Conservation (phyloP, 495 filamentous ascomycete species). For the Aspergillus funiculosus region DNA sequence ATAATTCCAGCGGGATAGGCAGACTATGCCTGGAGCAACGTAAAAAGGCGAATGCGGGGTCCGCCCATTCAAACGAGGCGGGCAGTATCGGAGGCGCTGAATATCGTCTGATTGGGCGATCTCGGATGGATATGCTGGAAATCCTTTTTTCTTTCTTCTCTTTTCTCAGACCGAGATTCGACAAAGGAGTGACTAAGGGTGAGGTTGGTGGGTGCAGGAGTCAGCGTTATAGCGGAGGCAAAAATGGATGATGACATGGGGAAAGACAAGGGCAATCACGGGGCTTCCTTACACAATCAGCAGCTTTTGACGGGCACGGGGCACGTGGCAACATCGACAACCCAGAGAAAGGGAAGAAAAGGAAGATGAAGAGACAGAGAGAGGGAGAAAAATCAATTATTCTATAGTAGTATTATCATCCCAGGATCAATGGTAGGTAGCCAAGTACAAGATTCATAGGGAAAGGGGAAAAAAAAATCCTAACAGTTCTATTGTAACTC, state of each 20-base stretch:
- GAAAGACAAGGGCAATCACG: conserved; percentile 5
- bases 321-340: conserved; percentile 13
- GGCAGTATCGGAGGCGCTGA: background rate
- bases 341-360: background rate
- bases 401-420: background rate
- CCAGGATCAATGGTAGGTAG: too few species aligned
- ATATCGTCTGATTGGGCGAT: conserved; percentile 8
- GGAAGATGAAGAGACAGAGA: background rate
- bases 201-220: conserved; percentile 14
- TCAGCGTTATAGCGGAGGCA: conserved; percentile 6
- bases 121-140: background rate
- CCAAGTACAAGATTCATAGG: too few species aligned
- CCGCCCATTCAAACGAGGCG: conserved; percentile 7
- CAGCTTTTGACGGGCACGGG: background rate
- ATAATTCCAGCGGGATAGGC: conserved; percentile 17
- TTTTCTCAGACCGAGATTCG: background rate
- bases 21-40: conserved; percentile 14
- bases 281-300: conserved; percentile 12
- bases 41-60: conserved; percentile 18
- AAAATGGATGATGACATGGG: conserved; percentile 15
- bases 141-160: background rate
- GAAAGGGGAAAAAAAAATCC: background rate
- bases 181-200: conserved; percentile 18
- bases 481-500: background rate
- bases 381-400: background rate